Evolutionary conservation across 1,139 yeast species (phyloP), one percentile per base, ranked within the genome.

Genomic region (Geotrichum australiense): DNA sequence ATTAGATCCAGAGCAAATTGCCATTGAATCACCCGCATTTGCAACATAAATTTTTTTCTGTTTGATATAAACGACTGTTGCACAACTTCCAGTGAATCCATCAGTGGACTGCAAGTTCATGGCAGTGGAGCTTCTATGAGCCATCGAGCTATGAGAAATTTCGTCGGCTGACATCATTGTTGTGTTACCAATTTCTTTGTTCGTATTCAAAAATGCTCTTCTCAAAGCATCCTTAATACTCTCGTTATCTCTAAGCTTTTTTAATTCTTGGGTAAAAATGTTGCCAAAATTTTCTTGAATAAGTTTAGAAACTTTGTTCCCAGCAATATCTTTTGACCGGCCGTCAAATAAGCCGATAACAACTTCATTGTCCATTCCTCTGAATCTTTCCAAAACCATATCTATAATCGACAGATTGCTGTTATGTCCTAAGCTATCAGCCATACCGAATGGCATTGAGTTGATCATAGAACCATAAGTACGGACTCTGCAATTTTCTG

Each of bases 331-430:
- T 18, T 79, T 80, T 47, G 73, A 71, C 47, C 82, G 77, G 35
- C 98, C 96, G 59, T 91, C 98, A 62, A 86, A 85, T 37, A 91
- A 65, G 43, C 95, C 87, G 47, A 91, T 68, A 43, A 91, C 70
- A 18, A 80, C 75, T 59, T 74, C 79, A 45, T 71, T 71, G 23
- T 84, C 84, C 46, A 80, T 80, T n/a, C 95, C 96, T 49, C 95
- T 72, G 62, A 89, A 86, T 53, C 85, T 78, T 55, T 87, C 96
- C 50, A 83, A 73, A 37, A 93, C 91, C 38, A 86, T 75, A 64
- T 91, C 98, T 54, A 94, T 73, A 8, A 80, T 76, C 0, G 91
- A 75, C 7, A 91, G 74, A 48, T 71, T 70, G 30, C 78, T 79
- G 45, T 79, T 69, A 45, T 70, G 69, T 2, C 96, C 96, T 57